phyloP scores from a whole-genome alignment of 1,284 basidiomycete genomes.

The Puccinia hordei region DNA sequence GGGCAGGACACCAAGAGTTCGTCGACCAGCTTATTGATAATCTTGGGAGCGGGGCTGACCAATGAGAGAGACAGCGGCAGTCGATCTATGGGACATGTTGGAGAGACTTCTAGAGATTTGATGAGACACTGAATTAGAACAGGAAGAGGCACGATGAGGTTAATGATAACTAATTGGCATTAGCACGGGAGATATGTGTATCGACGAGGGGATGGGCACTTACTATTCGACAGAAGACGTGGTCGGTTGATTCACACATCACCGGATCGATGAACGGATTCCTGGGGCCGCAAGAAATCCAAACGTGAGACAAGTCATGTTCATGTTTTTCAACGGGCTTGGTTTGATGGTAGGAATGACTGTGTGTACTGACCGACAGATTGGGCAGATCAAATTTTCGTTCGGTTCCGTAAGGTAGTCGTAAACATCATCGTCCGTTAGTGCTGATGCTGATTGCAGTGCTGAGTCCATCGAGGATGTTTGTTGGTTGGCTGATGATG shows the following conservation, averaged over 20 bases:
- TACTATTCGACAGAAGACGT: conserved; percentile 47
- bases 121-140: conserved; percentile 46
- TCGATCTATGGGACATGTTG: conserved; percentile 54
- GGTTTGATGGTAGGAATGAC: too few relatives aligned
- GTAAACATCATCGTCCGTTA: conserved; percentile 7
- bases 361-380: conserved; percentile 28
- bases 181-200: background rate
- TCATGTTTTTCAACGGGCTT: background rate
- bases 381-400: conserved; percentile 42
- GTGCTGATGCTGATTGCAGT: background rate
- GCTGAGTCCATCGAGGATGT: conserved; percentile 4
- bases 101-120: conserved; percentile 51
- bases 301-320: too few relatives aligned
- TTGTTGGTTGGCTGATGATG: too few relatives aligned
- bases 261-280: conserved; percentile 48
- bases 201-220: background rate
- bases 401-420: conserved; percentile 43
- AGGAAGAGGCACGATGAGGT: background rate
- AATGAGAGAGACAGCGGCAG: conserved; percentile 43
- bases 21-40: conserved; percentile 52
- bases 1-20: conserved; percentile 52
- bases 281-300: background rate
- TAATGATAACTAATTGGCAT: background rate
- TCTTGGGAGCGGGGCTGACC: conserved; percentile 46
- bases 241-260: conserved; percentile 49